Conservation (phyloP, 1,284 basidiomycete genomes). For the Mycena citricolor region DNA sequence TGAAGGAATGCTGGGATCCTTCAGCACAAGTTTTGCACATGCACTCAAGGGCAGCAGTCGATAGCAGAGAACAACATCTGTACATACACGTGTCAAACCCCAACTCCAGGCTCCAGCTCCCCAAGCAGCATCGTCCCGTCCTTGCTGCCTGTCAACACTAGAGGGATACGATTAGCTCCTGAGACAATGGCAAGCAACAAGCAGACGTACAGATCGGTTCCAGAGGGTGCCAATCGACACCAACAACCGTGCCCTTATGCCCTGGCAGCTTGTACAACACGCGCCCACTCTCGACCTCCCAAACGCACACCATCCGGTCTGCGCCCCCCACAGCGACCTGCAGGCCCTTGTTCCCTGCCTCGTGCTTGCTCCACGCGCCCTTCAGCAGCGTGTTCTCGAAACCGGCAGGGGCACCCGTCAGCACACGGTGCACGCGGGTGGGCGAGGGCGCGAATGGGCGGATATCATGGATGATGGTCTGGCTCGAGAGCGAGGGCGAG, state of each 20-base stretch:
- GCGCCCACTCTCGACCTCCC: constrained; percentile 87
- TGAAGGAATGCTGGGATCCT: no score
- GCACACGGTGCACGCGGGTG: constrained; percentile 74
- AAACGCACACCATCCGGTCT: constrained; percentile 86
- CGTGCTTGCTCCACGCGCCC: constrained; percentile 81
- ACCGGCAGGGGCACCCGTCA: constrained; percentile 85
- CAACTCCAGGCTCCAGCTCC: constrained; percentile 69
- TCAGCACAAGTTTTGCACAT: no score
- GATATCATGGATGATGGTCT: constrained; percentile 85
- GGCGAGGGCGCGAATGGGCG: constrained; percentile 87
- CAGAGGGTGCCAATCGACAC: constrained; percentile 88
- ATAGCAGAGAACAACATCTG: no score
- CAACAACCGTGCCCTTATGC: constrained; percentile 90
- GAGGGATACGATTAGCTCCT: not conserved
- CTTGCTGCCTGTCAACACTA: constrained; percentile 85
- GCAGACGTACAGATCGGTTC: constrained; percentile 80
- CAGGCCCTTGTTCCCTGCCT: constrained; percentile 65
- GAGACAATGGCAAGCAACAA: not conserved
- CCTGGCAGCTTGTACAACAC: constrained; percentile 92
- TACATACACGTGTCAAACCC: no score
- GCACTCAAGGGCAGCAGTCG: no score
- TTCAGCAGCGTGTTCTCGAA: constrained; percentile 84
- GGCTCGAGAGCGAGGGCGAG: constrained; percentile 85
- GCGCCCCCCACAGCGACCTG: constrained; percentile 79
- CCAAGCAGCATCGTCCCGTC: constrained; percentile 88